Conservation (phyloP, 306 rosid genomes). For the Alnus glutinosa region DNA sequence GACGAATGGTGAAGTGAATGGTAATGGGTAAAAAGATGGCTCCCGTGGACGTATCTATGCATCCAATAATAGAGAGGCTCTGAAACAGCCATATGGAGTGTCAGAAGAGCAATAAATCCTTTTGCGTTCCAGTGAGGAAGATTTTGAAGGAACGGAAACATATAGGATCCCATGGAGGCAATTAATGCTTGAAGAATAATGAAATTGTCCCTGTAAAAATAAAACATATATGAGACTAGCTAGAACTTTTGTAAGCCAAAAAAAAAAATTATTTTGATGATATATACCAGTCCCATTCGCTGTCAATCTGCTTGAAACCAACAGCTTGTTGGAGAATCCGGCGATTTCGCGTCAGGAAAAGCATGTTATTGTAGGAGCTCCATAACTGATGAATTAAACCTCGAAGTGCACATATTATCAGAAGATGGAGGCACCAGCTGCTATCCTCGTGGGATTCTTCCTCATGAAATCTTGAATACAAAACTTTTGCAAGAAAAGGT, state of each 20-base stretch:
- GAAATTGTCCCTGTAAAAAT: slow-evolving; percentile 74
- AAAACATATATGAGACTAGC: no score
- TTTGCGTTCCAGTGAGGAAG: slow-evolving; percentile 67
- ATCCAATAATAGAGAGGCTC: slow-evolving; percentile 84
- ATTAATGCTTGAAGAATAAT: slow-evolving; percentile 70
- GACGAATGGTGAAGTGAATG: slow-evolving; percentile 91
- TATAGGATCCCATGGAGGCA: slow-evolving; percentile 42
- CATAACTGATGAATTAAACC: slow-evolving; percentile 43
- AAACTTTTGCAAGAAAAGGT: slow-evolving; percentile 58
- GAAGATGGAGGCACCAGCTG: slow-evolving; percentile 70
- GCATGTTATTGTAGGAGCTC: slow-evolving; percentile 57
- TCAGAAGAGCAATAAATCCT: slow-evolving; percentile 54
- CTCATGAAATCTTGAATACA: slow-evolving; percentile 46
- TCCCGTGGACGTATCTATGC: slow-evolving; percentile 59
- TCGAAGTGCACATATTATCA: slow-evolving; percentile 51
- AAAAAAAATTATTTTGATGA: not conserved
- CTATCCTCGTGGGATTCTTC: slow-evolving; percentile 36
- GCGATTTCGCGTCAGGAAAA: slow-evolving; percentile 63
- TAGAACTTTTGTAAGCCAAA: not conserved
- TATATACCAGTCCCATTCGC: slow-evolving; percentile 84
- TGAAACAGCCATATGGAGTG: slow-evolving; percentile 73
- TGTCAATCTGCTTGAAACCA: slow-evolving; percentile 88
- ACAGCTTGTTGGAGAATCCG: slow-evolving; percentile 58
- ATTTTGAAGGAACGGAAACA: slow-evolving; percentile 55
- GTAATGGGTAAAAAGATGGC: slow-evolving; percentile 43